Base-by-base conservation (phyloP, 352 stramenopile genomes). In the Pythium sp. region DNA sequence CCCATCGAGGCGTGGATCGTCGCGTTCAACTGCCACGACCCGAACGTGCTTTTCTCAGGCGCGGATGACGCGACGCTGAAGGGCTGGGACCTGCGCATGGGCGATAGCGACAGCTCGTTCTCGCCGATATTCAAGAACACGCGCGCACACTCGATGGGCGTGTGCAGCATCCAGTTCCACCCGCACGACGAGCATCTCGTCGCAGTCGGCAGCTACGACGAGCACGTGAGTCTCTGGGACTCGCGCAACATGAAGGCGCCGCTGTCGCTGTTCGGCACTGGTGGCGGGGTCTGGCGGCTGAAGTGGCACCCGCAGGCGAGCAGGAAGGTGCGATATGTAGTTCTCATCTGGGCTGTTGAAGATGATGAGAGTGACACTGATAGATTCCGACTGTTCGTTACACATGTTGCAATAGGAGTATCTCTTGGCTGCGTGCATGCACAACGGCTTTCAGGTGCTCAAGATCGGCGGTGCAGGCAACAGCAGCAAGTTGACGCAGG, bases 91-190 rank as follows among this genome's bases (percentile, higher is more conserved):
- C 63, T 90, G 65, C 87, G 87, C 41, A 46, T 62, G n/a, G 58
- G 22, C 8, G 43, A 64, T 15, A 60, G 32, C 26, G 64, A 36
- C 36, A 62, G 60, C 0, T 24, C 58, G 22, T 43, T 57, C 28
- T 59, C 71, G 14, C 80, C 81, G 61, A 82, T 75, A 22, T 90
- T 93, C 72, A 78, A 86, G 74, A 84, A 87, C 68, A 7, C 72
- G 22, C 75, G 80, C 38, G 65, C 89, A 63, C 88, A 91, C 72
- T 81, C 78, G 1, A 94, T 94, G 86, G 88, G 88, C 49, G 85
- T 95, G 30, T 95, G 88, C 73, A 91, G 82, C 74, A 90, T 95
- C 65, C 88, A 95, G 72, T 93, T 86, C 54, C 86, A 95, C 59
- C 86, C 85, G 63, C 68, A 89, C 43, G 59, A 90, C 56, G 75